Conservation (phyloP, 2,329 filamentous ascomycete genomes). For the Podosphaera xanthii region DNA sequence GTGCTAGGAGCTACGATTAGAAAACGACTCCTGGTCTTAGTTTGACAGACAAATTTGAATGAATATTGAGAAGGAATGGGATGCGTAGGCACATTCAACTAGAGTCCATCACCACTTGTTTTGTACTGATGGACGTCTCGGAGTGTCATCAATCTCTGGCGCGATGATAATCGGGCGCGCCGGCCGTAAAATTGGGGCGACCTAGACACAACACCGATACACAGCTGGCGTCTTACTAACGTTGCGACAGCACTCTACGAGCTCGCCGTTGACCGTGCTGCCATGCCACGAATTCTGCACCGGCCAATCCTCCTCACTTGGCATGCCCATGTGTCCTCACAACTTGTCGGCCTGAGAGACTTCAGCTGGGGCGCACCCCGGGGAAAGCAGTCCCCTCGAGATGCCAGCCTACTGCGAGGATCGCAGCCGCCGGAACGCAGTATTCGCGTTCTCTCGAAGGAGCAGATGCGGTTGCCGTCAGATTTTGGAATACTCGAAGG, state of each 20-base stretch:
- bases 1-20: no score
- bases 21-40: no score
- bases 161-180: no score
- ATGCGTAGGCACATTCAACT: no score
- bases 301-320: slow-evolving; percentile 6
- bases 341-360: slow-evolving; percentile 4
- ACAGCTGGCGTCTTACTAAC: no score
- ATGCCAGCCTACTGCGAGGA: not conserved
- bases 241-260: not conserved
- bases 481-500: slow-evolving; percentile 12
- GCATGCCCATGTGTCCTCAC: slow-evolving; percentile 1
- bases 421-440: slow-evolving; percentile 5
- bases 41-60: no score
- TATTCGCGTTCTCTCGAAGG: slow-evolving; percentile 5
- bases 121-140: no score
- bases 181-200: no score
- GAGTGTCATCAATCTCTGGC: no score
- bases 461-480: slow-evolving; percentile 5
- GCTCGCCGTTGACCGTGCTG: not conserved
- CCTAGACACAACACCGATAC: no score
- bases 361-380: slow-evolving; percentile 7
- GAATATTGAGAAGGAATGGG: no score
- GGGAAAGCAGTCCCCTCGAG: not conserved
- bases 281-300: slow-evolving; percentile 5
- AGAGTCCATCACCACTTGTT: no score